Evolutionary conservation across 768 basidiomycete genomes (phyloP).

Genomic region (Sarcodon sp.): DNA sequence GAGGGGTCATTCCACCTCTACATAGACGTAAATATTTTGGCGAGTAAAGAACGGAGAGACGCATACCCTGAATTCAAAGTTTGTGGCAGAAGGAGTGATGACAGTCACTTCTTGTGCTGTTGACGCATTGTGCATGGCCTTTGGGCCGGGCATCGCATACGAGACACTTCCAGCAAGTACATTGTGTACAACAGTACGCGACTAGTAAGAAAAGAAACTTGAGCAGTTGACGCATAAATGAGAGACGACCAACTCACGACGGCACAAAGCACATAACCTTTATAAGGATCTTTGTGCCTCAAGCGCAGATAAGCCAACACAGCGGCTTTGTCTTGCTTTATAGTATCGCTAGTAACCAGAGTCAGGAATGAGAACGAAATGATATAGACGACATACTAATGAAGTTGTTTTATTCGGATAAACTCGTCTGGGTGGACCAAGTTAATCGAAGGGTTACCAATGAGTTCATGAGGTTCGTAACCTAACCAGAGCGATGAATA

Average conservation of each 20-base stretch:
- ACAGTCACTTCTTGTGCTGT: constrained; percentile 76
- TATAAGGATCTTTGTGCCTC: constrained; percentile 67
- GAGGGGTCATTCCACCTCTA: constrained; percentile 21
- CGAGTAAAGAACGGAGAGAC: constrained; percentile 15
- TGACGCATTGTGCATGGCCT: constrained; percentile 69
- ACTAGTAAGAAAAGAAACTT: constrained; percentile 16
- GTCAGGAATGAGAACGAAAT: neutral
- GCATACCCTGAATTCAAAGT: constrained; percentile 24
- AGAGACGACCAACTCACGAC: constrained; percentile 36
- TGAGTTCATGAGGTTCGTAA: constrained; percentile 60
- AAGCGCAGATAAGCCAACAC: constrained; percentile 68
- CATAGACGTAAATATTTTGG: neutral
- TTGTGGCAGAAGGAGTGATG: constrained; percentile 37
- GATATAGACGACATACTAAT: constrained; percentile 38
- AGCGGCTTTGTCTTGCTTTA: constrained; percentile 68
- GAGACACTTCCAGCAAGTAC: constrained; percentile 70
- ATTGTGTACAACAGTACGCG: constrained; percentile 60
- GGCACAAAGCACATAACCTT: constrained; percentile 63
- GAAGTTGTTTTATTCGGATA: constrained; percentile 47
- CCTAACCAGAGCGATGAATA: constrained; percentile 23
- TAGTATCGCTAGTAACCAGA: constrained; percentile 44
- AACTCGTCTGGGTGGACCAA: constrained; percentile 79
- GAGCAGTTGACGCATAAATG: neutral
- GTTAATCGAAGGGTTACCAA: constrained; percentile 55
- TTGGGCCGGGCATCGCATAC: constrained; percentile 60